Evolutionary conservation across 495 filamentous ascomycete genomes (phyloP).

Genomic region (Immersiella caudata): DNA sequence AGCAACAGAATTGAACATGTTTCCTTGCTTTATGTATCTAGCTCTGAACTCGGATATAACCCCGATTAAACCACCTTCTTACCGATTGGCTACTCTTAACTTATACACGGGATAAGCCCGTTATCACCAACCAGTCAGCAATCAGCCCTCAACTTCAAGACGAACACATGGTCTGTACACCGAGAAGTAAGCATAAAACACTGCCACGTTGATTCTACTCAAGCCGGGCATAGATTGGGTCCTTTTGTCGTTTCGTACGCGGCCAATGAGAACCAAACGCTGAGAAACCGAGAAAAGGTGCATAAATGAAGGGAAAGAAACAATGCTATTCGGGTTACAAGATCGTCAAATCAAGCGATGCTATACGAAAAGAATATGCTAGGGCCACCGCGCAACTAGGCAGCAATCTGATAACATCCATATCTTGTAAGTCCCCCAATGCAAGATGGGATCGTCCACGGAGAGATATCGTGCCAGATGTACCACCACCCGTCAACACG

Average conservation of each 20-base stretch:
- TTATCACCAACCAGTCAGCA: constrained; percentile 12
- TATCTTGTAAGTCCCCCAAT: too few species aligned
- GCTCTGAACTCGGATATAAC: background rate
- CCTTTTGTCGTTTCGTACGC: background rate
- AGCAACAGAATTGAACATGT: background rate
- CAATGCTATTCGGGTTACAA: too few species aligned
- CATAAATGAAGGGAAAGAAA: background rate
- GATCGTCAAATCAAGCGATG: too few species aligned
- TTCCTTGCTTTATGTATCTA: background rate
- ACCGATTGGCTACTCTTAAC: background rate
- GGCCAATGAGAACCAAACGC: constrained; percentile 17
- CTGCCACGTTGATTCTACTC: background rate
- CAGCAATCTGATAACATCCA: too few species aligned
- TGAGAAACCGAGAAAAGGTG: background rate
- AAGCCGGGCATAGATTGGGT: background rate
- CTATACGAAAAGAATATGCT: too few species aligned
- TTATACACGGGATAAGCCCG: background rate
- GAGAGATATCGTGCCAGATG: too few species aligned
- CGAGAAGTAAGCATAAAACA: background rate
- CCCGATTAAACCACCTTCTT: background rate
- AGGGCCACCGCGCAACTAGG: too few species aligned
- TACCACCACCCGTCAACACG: too few species aligned
- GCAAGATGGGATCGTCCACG: too few species aligned
- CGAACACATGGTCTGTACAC: constrained; percentile 10
- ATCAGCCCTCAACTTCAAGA: background rate